Conservation (phyloP, 2,329 filamentous ascomycete species). For the Chrysosporium queenslandicum region DNA sequence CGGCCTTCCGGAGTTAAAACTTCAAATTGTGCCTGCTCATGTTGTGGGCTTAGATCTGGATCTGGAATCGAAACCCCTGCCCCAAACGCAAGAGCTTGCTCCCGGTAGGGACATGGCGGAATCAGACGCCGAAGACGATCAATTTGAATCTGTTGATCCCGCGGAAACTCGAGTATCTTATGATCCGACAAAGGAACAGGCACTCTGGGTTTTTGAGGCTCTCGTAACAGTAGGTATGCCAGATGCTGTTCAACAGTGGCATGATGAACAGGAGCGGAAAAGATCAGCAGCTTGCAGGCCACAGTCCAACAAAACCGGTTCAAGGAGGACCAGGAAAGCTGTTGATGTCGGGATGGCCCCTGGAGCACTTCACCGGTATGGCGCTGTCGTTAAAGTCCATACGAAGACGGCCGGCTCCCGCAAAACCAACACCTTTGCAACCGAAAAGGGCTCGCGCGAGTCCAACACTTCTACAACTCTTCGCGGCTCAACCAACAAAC, state of each 20-base stretch:
- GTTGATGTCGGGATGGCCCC: conserved; percentile 34
- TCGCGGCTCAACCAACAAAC: not conserved
- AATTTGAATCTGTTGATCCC: conserved; percentile 18
- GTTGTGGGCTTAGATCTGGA: conserved; percentile 70
- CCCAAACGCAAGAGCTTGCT: not conserved
- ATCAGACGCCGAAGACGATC: conserved; percentile 20
- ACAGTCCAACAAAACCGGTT: conserved; percentile 22
- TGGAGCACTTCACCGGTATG: conserved; percentile 35
- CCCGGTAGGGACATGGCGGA: conserved; percentile 25
- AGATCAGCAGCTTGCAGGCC: conserved; percentile 23
- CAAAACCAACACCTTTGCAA: conserved; percentile 14
- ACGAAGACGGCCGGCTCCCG: not conserved
- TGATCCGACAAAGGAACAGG: conserved; percentile 56
- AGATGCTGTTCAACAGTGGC: conserved; percentile 55
- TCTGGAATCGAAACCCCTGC: conserved; percentile 41
- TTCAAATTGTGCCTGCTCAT: conserved; percentile 65
- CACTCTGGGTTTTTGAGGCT: conserved; percentile 58
- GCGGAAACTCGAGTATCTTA: conserved; percentile 34
- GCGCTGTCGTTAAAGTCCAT: conserved; percentile 26
- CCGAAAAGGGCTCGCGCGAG: conserved; percentile 17
- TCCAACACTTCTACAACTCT: conserved; percentile 12
- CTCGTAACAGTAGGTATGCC: conserved; percentile 57
- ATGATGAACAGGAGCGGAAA: conserved; percentile 35
- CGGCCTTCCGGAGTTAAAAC: conserved; percentile 61
- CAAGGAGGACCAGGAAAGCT: conserved; percentile 28